These are phyloP conservation scores for Decorospora gaudefroyi DNA, from an alignment of 2,329 filamentous ascomycete genomes.

Conservation along the genomic window DNA sequence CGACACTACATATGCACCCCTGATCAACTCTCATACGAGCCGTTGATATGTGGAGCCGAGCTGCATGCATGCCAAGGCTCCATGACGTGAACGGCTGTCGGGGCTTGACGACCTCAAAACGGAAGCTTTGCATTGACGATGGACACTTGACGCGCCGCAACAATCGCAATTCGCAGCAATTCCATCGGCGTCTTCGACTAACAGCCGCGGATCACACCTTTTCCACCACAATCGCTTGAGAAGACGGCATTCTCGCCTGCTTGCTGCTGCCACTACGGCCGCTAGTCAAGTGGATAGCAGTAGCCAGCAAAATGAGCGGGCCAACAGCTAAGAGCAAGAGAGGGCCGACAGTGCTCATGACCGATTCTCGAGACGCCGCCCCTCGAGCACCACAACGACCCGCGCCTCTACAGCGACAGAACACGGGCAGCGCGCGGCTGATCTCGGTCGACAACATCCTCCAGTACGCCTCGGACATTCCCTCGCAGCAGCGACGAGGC, in stretches of 20 bases:
- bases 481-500: conserved; percentile 84
- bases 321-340: conserved; percentile 46
- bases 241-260: neutral
- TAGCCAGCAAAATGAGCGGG: conserved; percentile 36
- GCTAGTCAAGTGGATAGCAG: conserved; percentile 14
- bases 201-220: neutral
- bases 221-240: neutral
- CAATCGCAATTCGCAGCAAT: conserved; percentile 1
- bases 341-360: conserved; percentile 54
- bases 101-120: conserved; percentile 15
- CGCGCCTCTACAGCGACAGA: conserved; percentile 42
- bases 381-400: conserved; percentile 31
- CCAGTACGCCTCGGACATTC: conserved; percentile 91
- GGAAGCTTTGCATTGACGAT: conserved; percentile 2
- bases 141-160: conserved; percentile 5
- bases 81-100: conserved; percentile 26
- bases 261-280: conserved; percentile 7
- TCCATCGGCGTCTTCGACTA: neutral
- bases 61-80: conserved; percentile 15
- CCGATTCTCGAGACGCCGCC: conserved; percentile 59
- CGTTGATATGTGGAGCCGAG: conserved; percentile 16
- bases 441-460: conserved; percentile 93
- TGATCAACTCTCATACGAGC: conserved; percentile 10
- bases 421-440: conserved; percentile 58
- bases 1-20: conserved; percentile 7